A percentile compares a stretch with the other conserved stretches of the same genome.
Conservation (phyloP, 179 eudicot species). For the Amaranthus tricolor region DNA sequence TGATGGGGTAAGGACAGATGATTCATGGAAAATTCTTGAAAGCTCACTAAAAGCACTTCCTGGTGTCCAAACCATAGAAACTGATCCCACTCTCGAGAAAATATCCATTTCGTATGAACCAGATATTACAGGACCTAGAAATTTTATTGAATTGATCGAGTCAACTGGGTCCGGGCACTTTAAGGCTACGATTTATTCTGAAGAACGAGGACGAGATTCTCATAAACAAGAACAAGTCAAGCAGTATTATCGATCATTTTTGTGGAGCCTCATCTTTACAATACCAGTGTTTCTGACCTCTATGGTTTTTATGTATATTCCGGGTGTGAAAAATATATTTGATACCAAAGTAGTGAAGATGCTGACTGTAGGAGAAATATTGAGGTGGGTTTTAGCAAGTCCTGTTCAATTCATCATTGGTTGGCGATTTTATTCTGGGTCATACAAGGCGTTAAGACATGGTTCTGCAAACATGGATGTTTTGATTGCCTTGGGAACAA, state of each 20-base stretch:
- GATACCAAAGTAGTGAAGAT: slow-evolving; percentile 67
- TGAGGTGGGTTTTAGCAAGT: slow-evolving; percentile 80
- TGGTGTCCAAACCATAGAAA: slow-evolving; percentile 58
- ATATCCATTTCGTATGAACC: slow-evolving; percentile 66
- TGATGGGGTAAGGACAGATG: slow-evolving; percentile 46
- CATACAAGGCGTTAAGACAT: slow-evolving; percentile 69
- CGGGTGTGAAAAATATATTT: slow-evolving; percentile 54
- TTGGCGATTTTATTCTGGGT: slow-evolving; percentile 68
- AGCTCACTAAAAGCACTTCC: slow-evolving; percentile 66
- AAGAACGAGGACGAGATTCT: slow-evolving; percentile 53
- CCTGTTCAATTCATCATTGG: slow-evolving; percentile 96
- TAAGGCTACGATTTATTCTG: slow-evolving; percentile 67
- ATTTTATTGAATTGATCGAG: slow-evolving; percentile 64
- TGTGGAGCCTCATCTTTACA: slow-evolving; percentile 87
- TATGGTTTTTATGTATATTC: slow-evolving; percentile 90
- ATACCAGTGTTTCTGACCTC: slow-evolving; percentile 79
- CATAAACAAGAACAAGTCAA: slow-evolving; percentile 55
- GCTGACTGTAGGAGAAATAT: slow-evolving; percentile 62
- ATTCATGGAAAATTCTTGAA: slow-evolving; percentile 48
- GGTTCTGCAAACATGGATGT: slow-evolving; percentile 99
- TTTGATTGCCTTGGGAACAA: slow-evolving; percentile 87
- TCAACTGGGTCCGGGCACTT: slow-evolving; percentile 48
- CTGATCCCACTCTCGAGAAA: slow-evolving; percentile 44
- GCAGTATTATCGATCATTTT: slow-evolving; percentile 51
- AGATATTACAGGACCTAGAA: slow-evolving; percentile 75